These are phyloP conservation scores for Xylaria telfairii DNA, from an alignment of 495 filamentous ascomycete species.

Conservation along the genomic window DNA sequence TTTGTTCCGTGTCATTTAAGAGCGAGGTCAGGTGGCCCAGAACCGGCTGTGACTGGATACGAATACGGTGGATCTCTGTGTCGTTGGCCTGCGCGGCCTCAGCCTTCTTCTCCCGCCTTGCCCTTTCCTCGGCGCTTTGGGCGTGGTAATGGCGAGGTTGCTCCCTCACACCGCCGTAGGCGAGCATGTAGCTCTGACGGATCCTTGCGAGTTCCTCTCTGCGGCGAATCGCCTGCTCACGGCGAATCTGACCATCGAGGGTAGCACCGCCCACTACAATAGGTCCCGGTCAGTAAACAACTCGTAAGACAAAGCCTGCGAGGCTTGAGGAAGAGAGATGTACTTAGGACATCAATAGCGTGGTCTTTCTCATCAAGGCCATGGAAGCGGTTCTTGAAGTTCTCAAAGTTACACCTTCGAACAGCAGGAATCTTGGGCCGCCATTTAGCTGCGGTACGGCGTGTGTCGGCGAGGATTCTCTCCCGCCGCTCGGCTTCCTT, in stretches of 20 bases:
- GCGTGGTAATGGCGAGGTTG: constrained; percentile 11
- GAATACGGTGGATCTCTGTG: constrained; percentile 44
- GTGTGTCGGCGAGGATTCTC: constrained; percentile 36
- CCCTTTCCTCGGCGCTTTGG: constrained; percentile 22
- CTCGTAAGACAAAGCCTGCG: background rate
- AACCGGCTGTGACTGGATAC: constrained; percentile 47
- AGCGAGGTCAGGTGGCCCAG: constrained; percentile 39
- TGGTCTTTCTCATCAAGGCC: constrained; percentile 37
- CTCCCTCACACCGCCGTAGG: constrained; percentile 28
- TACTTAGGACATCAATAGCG: constrained; percentile 42
- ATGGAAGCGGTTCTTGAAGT: constrained; percentile 49
- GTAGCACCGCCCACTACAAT: constrained; percentile 31
- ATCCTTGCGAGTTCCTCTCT: constrained; percentile 37
- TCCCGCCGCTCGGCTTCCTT: constrained; percentile 38
- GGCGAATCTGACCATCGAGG: constrained; percentile 41
- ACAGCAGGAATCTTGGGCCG: constrained; percentile 43
- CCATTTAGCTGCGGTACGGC: constrained; percentile 40
- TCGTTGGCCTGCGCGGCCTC: constrained; percentile 33
- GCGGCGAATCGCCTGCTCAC: constrained; percentile 36
- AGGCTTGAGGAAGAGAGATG: background rate
- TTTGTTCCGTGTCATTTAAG: constrained; percentile 31
- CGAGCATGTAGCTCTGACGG: constrained; percentile 36
- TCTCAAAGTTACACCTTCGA: constrained; percentile 42
- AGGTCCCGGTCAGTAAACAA: background rate
- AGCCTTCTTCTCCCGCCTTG: constrained; percentile 29